phyloP scores from a whole-genome alignment of 164 flowering plant species.

The Chloranthus sessilifolius region DNA sequence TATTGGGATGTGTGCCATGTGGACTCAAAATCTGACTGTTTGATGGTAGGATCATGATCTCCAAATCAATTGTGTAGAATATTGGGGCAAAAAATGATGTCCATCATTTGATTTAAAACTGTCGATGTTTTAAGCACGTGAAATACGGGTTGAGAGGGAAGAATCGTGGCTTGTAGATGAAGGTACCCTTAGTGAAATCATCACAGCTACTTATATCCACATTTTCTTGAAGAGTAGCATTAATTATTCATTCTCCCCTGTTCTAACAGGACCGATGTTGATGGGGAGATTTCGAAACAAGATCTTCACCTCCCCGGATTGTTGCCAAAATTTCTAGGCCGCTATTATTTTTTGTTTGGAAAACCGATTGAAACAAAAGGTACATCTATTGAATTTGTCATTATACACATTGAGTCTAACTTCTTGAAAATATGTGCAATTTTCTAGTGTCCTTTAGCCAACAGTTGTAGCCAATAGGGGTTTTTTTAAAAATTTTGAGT shows the following conservation, averaged over 20 bases:
- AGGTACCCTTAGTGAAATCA: background rate
- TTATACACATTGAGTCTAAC: background rate
- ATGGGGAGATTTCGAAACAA: conserved; percentile 59
- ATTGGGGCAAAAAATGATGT: no score
- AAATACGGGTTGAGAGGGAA: no score
- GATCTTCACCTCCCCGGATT: conserved; percentile 42
- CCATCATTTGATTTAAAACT: no score
- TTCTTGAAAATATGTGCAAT: background rate
- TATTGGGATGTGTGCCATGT: no score
- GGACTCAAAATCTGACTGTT: no score
- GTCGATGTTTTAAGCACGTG: no score
- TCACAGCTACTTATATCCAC: background rate
- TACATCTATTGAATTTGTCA: conserved; percentile 9
- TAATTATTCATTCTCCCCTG: background rate
- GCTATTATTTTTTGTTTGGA: conserved; percentile 63
- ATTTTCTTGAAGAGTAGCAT: background rate
- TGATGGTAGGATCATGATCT: no score
- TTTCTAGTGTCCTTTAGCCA: background rate
- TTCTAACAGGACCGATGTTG: conserved; percentile 33
- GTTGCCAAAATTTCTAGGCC: conserved; percentile 62
- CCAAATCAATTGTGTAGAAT: no score
- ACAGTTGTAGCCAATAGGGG: background rate
- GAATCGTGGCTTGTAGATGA: no score
- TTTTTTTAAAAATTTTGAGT: background rate
- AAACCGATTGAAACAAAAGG: conserved; percentile 69